Base-by-base conservation (phyloP, 164 flowering plant species). In the Tetracentron sinense region DNA sequence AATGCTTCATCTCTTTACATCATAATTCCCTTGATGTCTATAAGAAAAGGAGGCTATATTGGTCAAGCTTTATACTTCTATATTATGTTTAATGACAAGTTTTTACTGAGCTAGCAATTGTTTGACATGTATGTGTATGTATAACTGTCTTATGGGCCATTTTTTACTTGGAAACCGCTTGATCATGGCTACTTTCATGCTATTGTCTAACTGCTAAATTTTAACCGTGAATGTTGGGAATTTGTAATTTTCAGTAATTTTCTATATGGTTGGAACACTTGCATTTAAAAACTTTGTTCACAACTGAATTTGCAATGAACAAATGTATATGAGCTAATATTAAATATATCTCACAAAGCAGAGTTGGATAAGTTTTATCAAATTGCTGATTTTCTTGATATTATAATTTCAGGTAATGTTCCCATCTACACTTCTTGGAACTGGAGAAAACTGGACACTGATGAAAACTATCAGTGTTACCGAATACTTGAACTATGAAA, bases 391-490 rank as follows among this genome's bases (percentile, higher is more conserved):
- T 53, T 38, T 38, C 2, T 47, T 53, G 1, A 44, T 63, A 7
- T 28, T 29, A 23, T 67, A 29, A 53, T 64, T 69, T 55, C 81
- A 94, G 99, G 97, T 94, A 42, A 84, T 91, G 85, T 94, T 94
- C 77, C 97, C 97, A 33, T 86, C 96, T 28, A 82, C 90, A 17
- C 91, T 87, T 68, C 68, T 94, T 67, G 99, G 96, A 58, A 87
- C 97, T 60, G 88, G 80, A 51, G 97, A 94, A 74, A 81, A 78
- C 50, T 94, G 97, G 97, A 94, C 99, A 16, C 52, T 89, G 74
- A 86, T 91, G 97, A 91, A 89, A 71, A 91, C 87, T 28, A 88
- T 94, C 42, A 91, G 96, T 78, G 97, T 86, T 29, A 94, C 99
- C 17, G 96, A 94, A 62, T 94, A 91, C 67, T 69, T 91, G 48